phyloP scores from a whole-genome alignment of 1,284 basidiomycete species.

The Exsudoporus floridanus region DNA sequence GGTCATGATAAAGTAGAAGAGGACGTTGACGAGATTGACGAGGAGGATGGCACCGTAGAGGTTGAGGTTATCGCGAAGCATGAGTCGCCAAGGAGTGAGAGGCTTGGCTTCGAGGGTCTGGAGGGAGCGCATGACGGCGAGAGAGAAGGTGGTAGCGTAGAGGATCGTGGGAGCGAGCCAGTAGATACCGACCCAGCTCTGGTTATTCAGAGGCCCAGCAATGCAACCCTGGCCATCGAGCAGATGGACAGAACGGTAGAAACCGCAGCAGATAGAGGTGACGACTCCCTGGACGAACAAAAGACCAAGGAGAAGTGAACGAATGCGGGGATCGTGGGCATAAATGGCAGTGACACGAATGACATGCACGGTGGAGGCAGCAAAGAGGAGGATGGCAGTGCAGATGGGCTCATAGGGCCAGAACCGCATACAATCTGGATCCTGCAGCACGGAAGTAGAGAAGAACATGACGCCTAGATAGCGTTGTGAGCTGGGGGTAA shows the following conservation, averaged over 20 bases:
- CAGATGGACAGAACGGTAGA: slow-evolving; percentile 73
- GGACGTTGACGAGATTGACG: slow-evolving; percentile 74
- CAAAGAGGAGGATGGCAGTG: slow-evolving; percentile 72
- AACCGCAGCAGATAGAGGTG: slow-evolving; percentile 69
- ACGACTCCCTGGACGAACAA: slow-evolving; percentile 65
- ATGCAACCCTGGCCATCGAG: slow-evolving; percentile 75
- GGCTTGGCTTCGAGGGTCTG: slow-evolving; percentile 58
- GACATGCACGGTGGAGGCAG: slow-evolving; percentile 47
- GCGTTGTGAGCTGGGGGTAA: slow-evolving; percentile 6
- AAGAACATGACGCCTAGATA: slow-evolving; percentile 73
- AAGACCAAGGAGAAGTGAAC: slow-evolving; percentile 55
- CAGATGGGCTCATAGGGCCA: slow-evolving; percentile 82
- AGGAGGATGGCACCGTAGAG: slow-evolving; percentile 75
- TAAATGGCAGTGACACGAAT: slow-evolving; percentile 56
- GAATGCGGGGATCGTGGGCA: slow-evolving; percentile 55
- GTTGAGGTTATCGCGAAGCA: slow-evolving; percentile 83
- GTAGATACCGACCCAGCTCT: slow-evolving; percentile 75
- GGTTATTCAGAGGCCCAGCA: slow-evolving; percentile 66
- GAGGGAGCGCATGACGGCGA: slow-evolving; percentile 65
- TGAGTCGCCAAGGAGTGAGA: slow-evolving; percentile 72
- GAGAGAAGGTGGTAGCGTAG: slow-evolving; percentile 49
- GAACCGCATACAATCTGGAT: slow-evolving; percentile 59
- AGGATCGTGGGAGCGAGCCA: slow-evolving; percentile 74
- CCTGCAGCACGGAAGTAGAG: slow-evolving; percentile 62
- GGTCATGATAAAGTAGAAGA: slow-evolving; percentile 78